Evolutionary conservation across 805 yeast species (phyloP).

Genomic region (Candida tibetensis): DNA sequence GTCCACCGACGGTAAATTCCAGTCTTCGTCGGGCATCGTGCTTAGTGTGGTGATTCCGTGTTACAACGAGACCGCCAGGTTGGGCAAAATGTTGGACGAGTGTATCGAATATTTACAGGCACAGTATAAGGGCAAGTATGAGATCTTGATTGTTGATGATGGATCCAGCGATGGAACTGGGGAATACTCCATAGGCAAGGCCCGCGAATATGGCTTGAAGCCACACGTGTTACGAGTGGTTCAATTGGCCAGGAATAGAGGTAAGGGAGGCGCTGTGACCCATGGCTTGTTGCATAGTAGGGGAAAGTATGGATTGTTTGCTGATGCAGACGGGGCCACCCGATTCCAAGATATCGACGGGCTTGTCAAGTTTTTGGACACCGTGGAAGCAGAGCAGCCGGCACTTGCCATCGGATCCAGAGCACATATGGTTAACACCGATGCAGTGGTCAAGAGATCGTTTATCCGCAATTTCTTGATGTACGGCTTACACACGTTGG

Average conservation of each 20-base stretch:
- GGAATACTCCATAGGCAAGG: slow-evolving; percentile 65
- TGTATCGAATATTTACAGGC: slow-evolving; percentile 52
- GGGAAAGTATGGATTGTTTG: slow-evolving; percentile 78
- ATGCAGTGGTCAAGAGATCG: slow-evolving; percentile 93
- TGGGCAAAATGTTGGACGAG: slow-evolving; percentile 70
- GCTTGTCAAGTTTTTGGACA: slow-evolving; percentile 44
- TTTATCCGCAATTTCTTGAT: slow-evolving; percentile 84
- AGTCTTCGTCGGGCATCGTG: slow-evolving; percentile 36
- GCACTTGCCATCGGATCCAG: slow-evolving; percentile 87
- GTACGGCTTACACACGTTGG: slow-evolving; percentile 87
- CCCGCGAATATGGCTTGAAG: slow-evolving; percentile 42
- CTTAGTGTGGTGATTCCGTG: slow-evolving; percentile 90
- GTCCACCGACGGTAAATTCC: background rate
- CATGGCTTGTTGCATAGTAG: slow-evolving; percentile 80
- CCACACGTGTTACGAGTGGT: slow-evolving; percentile 70
- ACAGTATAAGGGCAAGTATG: slow-evolving; percentile 47
- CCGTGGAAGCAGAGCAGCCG: slow-evolving; percentile 29
- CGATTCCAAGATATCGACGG: slow-evolving; percentile 65
- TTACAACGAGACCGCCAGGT: slow-evolving; percentile 77
- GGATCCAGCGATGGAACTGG: slow-evolving; percentile 84
- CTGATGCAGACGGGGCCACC: slow-evolving; percentile 98
- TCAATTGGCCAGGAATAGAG: slow-evolving; percentile 73
- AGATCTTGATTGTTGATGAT: slow-evolving; percentile 86
- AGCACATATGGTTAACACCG: slow-evolving; percentile 94
- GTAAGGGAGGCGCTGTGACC: slow-evolving; percentile 91